A percentile compares a stretch with the other conserved stretches of the same genome.
These are phyloP conservation scores for Acanthochlamys bracteata DNA, from an alignment of 106 monocot genomes.

Conservation along the genomic window DNA sequence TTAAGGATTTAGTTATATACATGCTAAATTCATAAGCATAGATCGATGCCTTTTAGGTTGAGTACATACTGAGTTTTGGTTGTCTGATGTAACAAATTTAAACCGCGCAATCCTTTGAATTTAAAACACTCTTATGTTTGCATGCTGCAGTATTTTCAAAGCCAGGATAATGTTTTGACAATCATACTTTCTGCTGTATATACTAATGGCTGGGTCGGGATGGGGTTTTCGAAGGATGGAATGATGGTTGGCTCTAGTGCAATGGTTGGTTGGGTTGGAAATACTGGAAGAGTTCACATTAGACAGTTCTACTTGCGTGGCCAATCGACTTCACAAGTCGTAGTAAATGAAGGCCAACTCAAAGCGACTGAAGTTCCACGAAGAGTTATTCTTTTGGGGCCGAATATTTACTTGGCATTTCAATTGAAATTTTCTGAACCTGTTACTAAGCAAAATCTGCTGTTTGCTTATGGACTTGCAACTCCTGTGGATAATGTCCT, in stretches of 20 bases:
- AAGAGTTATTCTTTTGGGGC: constrained; percentile 28
- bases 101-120: background rate
- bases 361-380: constrained; percentile 16
- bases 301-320: constrained; percentile 56
- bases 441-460: constrained; percentile 32
- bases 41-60: background rate
- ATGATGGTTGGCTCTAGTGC: constrained; percentile 90
- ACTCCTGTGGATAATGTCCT: constrained; percentile 54
- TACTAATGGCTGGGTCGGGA: constrained; percentile 78
- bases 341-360: constrained; percentile 45
- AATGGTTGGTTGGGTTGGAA: constrained; percentile 86
- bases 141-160: constrained; percentile 43
- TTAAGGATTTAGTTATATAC: no score
- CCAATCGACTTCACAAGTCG: constrained; percentile 38
- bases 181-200: constrained; percentile 66
- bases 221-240: constrained; percentile 80
- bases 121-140: background rate
- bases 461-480: constrained; percentile 50
- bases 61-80: background rate
- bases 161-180: constrained; percentile 41
- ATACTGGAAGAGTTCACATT: constrained; percentile 43
- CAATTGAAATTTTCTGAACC: constrained; percentile 42
- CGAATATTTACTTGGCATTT: constrained; percentile 72
- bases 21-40: no score
- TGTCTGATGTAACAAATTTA: background rate